These are phyloP conservation scores for Metschnikowia picachoensis DNA, from an alignment of 805 yeast species.

Conservation along the genomic window DNA sequence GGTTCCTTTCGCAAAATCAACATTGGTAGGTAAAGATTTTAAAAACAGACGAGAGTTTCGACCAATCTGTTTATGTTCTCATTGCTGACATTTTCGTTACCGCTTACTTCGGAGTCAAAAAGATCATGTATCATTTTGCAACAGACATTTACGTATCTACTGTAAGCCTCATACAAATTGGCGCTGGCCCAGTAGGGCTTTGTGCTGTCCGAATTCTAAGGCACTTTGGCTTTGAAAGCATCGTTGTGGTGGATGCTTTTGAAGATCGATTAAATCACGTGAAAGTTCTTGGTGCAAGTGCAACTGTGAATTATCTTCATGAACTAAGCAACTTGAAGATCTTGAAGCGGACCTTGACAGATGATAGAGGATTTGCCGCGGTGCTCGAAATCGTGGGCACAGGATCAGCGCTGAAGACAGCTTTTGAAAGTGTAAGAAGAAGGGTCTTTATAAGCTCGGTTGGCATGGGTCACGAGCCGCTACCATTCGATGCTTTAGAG, in stretches of 20 bases:
- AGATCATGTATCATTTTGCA: constrained; percentile 34
- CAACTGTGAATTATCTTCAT: constrained; percentile 40
- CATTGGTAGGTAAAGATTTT: constrained; percentile 46
- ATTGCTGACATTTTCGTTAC: constrained; percentile 67
- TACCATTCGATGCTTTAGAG: constrained; percentile 56
- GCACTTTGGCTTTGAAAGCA: constrained; percentile 39
- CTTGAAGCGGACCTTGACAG: constrained; percentile 34
- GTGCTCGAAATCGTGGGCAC: constrained; percentile 61
- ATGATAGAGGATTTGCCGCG: constrained; percentile 54
- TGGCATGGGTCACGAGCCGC: constrained; percentile 56
- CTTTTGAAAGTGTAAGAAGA: constrained; percentile 51
- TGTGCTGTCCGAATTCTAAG: constrained; percentile 47
- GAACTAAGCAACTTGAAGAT: constrained; percentile 27
- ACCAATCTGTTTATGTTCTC: constrained; percentile 44
- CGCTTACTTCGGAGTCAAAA: constrained; percentile 55
- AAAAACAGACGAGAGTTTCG: constrained; percentile 12
- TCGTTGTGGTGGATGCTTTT: constrained; percentile 50
- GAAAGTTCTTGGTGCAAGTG: constrained; percentile 45
- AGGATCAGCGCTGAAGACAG: constrained; percentile 45
- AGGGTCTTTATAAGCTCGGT: constrained; percentile 56
- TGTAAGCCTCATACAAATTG: constrained; percentile 47
- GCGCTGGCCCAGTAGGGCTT: constrained; percentile 60
- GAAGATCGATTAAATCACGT: constrained; percentile 45
- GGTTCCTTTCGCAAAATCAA: constrained; percentile 54
- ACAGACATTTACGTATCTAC: constrained; percentile 18